A percentile compares a stretch with the other conserved stretches of the same genome.
These are phyloP conservation scores for Capronia coronata DNA, from an alignment of 2,329 filamentous ascomycete genomes.

Conservation along the genomic window DNA sequence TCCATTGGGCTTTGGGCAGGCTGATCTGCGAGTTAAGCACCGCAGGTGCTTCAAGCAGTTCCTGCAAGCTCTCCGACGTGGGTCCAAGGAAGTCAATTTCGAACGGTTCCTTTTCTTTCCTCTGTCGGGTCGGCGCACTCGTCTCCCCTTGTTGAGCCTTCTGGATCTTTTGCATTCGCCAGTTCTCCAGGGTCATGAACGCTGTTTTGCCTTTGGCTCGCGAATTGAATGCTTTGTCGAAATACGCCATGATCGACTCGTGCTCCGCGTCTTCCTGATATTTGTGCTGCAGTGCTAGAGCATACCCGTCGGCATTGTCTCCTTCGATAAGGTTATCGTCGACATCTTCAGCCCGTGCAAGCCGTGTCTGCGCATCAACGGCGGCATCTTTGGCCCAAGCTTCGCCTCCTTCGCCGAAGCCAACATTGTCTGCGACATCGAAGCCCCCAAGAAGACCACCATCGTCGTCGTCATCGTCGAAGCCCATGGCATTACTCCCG, in stretches of 20 bases:
- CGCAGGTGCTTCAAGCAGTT: slow-evolving; percentile 74
- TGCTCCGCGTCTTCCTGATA: slow-evolving; percentile 60
- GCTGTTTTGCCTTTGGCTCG: slow-evolving; percentile 56
- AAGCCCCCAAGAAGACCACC: slow-evolving; percentile 60
- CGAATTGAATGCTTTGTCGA: slow-evolving; percentile 79
- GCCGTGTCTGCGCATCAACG: slow-evolving; percentile 75
- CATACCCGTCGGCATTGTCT: slow-evolving; percentile 63
- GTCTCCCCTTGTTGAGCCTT: slow-evolving; percentile 48
- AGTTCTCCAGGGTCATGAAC: slow-evolving; percentile 97
- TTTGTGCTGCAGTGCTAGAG: slow-evolving; percentile 69
- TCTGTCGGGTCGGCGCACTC: slow-evolving; percentile 48
- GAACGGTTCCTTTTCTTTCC: slow-evolving; percentile 95
- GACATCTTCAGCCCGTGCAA: slow-evolving; percentile 54
- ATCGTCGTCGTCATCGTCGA: slow-evolving; percentile 61
- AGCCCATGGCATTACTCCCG: slow-evolving; percentile 75
- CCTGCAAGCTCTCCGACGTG: slow-evolving; percentile 63
- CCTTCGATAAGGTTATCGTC: slow-evolving; percentile 48
- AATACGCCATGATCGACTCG: slow-evolving; percentile 95
- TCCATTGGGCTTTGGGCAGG: slow-evolving; percentile 90
- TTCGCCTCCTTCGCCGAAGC: slow-evolving; percentile 93
- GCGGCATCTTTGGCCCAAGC: slow-evolving; percentile 90
- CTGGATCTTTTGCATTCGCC: slow-evolving; percentile 93
- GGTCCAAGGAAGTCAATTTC: slow-evolving; percentile 83
- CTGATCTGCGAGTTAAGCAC: slow-evolving; percentile 74
- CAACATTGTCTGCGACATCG: slow-evolving; percentile 59